Evolutionary conservation across 441 rosid genomes (phyloP), one percentile per base, ranked within the genome.

Genomic region (Mallotus japonicus): DNA sequence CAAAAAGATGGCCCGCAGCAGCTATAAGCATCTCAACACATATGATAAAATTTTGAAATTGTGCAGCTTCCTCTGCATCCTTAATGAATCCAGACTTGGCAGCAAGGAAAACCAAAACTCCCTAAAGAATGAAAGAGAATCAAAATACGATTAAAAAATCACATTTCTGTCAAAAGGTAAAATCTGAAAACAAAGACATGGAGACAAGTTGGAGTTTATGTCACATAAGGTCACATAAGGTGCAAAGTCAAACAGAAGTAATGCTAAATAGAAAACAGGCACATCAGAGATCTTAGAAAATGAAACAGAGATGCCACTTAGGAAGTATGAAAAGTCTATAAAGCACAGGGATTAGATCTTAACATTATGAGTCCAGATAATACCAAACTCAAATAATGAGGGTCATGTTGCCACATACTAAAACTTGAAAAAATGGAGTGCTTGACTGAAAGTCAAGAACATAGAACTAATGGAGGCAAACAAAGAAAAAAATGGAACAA

Each of bases 21-120:
- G 99, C 99, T 60, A 91, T 75, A 69, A 95, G 98, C 99, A 95
- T 95, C 90, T 92, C 97, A 11, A 92, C 90, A 72, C 99, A 92
- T 79, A 92, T 85, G 73, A 95, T 86, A 75, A 95, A 91, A 59
- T 95, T 85, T 67, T 95, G 98, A 82, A 87, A 91, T 70, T 81
- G 88, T 71, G 99, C 99, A 42, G 99, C 99, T 67, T 85, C 86
- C 44, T 92, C 97, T 55, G 84, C 87, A 32, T 83, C 78, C 77
- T 86, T 84, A 59, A 95, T 90, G 72, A 90, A 85, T 75, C 88
- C 89, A 67, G 93, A 86, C 69, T 90, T 95, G 57, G 99, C 98
- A 81, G 99, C 98, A 65, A 95, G 98, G 80, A 95, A 92, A 81
- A 95, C 90, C 68, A 90, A 78, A 78, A 95, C 99, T 64, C 98